Conservation (phyloP, 1,284 basidiomycete genomes). For the Boletus subluridellus region DNA sequence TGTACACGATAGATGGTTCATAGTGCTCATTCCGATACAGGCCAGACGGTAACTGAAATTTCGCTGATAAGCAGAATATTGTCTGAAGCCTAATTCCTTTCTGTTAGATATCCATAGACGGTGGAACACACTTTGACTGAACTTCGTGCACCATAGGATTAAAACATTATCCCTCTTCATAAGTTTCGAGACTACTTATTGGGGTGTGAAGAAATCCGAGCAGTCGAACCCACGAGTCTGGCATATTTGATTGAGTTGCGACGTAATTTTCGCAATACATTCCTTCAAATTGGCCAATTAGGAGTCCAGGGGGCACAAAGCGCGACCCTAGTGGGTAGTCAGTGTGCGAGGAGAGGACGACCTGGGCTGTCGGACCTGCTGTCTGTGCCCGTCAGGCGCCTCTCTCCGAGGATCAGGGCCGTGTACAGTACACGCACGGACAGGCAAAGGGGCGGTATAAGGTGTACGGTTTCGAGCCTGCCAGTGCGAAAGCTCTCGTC, state of each 20-base stretch:
- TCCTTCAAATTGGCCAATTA: neutral
- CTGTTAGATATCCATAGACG: slow-evolving; percentile 27
- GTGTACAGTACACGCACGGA: no score
- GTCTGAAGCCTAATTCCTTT: neutral
- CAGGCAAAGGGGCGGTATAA: no score
- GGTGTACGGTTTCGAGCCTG: no score
- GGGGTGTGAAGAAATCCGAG: neutral
- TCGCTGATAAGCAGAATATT: neutral
- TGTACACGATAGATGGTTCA: neutral
- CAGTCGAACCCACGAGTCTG: neutral
- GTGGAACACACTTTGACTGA: slow-evolving; percentile 29
- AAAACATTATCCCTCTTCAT: neutral
- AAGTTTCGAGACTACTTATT: neutral
- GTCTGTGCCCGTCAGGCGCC: no score
- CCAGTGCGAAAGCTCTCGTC: no score
- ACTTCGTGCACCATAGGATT: neutral
- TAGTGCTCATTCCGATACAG: slow-evolving; percentile 9
- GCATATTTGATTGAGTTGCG: no score
- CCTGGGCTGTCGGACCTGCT: no score
- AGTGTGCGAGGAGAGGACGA: no score
- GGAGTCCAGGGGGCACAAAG: no score
- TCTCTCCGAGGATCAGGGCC: no score
- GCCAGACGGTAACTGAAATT: slow-evolving; percentile 28
- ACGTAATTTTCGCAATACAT: no score
- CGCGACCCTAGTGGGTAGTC: no score